A percentile compares a stretch with the other conserved stretches of the same genome.
Conservation (phyloP, 805 yeast genomes). For the Kazachstania kunashirensis region DNA sequence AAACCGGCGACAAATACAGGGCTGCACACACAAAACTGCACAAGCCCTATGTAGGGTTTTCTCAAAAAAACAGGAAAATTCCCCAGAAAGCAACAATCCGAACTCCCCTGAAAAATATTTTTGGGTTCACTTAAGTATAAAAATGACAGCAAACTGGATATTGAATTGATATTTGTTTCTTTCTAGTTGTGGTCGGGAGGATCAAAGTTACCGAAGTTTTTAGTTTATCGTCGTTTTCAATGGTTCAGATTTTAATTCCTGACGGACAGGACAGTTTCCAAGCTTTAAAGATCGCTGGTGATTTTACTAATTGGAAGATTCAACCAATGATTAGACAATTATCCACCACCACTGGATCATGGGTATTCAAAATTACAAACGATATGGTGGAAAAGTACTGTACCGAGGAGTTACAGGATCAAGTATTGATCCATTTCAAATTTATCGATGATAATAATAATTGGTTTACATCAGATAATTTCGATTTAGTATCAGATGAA, state of each 20-base stretch:
- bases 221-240: too few relatives aligned
- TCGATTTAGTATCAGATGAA: conserved; percentile 27
- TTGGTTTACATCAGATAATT: conserved; percentile 27
- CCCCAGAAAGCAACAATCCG: too few relatives aligned
- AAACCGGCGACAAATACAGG: too few relatives aligned
- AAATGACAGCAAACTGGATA: too few relatives aligned
- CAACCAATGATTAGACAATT: conserved; percentile 11
- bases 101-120: too few relatives aligned
- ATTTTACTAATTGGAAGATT: conserved; percentile 30
- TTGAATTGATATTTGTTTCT: too few relatives aligned
- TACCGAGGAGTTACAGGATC: conserved; percentile 6
- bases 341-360: not conserved
- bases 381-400: not conserved
- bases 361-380: conserved; percentile 21
- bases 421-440: conserved; percentile 16
- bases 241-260: conserved; percentile 5
- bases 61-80: too few relatives aligned
- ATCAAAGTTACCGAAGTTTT: too few relatives aligned
- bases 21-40: too few relatives aligned
- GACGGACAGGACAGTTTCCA: conserved; percentile 4
- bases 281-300: conserved; percentile 31
- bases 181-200: too few relatives aligned
- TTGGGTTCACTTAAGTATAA: too few relatives aligned
- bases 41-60: too few relatives aligned
- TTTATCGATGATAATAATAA: conserved; percentile 21